These are phyloP conservation scores for Mycena venus DNA, from an alignment of 768 basidiomycete species.

Conservation along the genomic window DNA sequence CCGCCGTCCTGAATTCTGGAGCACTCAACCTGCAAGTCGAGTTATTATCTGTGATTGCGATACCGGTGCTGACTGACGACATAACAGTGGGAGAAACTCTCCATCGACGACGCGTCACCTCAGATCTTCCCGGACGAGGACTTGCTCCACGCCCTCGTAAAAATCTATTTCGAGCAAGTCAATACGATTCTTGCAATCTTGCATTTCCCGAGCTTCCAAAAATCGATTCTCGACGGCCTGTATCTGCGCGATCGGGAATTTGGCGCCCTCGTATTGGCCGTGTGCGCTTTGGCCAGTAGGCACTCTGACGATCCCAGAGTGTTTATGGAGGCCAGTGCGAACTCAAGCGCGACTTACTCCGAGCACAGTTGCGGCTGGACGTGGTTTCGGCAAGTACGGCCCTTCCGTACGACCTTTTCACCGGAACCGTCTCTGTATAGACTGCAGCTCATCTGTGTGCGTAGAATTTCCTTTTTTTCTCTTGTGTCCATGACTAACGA, in stretches of 20 bases:
- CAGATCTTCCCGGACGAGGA: background rate
- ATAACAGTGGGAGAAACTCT: background rate
- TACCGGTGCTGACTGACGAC: background rate
- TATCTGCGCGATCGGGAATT: background rate
- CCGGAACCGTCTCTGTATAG: background rate
- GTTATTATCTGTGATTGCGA: background rate
- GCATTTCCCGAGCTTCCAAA: background rate
- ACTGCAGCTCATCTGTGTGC: slow-evolving; percentile 8
- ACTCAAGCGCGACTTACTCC: too few relatives aligned
- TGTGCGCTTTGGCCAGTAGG: slow-evolving; percentile 2
- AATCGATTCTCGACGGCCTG: background rate
- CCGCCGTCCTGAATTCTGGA: slow-evolving; percentile 34
- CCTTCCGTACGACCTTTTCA: background rate
- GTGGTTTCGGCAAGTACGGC: slow-evolving; percentile 6
- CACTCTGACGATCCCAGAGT: slow-evolving; percentile 14
- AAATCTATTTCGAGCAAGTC: slow-evolving; percentile 16
- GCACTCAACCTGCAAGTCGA: slow-evolving; percentile 11
- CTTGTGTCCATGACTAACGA: background rate
- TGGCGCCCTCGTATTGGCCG: background rate
- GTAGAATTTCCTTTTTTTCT: background rate
- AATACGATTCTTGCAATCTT: background rate
- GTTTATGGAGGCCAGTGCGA: background rate
- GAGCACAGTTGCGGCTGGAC: slow-evolving; percentile 14
- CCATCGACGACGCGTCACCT: background rate
- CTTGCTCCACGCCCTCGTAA: background rate